Evolutionary conservation across 257 asterid species (phyloP), one percentile per base, ranked within the genome.

Genomic region (Perilla frutescens): DNA sequence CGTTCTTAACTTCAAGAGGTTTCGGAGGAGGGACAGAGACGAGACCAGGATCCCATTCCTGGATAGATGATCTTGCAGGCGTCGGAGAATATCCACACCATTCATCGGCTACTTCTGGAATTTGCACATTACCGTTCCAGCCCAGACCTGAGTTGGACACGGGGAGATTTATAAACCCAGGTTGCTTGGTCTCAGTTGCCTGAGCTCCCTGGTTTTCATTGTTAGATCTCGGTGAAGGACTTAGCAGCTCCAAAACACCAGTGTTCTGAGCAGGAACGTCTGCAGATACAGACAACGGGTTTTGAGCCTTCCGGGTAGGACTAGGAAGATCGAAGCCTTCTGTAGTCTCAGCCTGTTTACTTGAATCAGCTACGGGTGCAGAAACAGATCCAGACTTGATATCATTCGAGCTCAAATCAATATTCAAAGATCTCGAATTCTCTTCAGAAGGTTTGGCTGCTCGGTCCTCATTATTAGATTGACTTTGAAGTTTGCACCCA

Each of bases 11-110:
- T 81, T 81, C 88, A 32, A 81, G 82, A 51, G 79, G 90, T 65
- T 78, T 84, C 40, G 55, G 26, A 11, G 91, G 74, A 64, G 88
- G 75, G 34, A 79, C 55, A 43, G 88, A 70, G 76, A 73, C 68
- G 12, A 70, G 77, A 48, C 71, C 75, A 1, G 88, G 68, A 68
- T 88, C 87, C 90, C 91, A 86, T 81, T 85, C 93, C 65, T 87
- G 83, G 20, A 75, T 64, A 39, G 80, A 67, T 10, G 79, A 76
- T 77, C 80, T 85, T 47, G 83, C 76, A n/a, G 89, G 84, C 12
- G 93, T 77, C 14, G 93, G 88, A 37, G 89, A 84, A 77, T 81
- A 77, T 58, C 87, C 84, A 45, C 87, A 76, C 91, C 89, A 86
- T 51, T 84, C 88, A 56, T 79, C 77, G 4, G 81, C 85, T 57